Evolutionary conservation across 148 eudicot species (phyloP).

Genomic region (Beta vulgaris): DNA sequence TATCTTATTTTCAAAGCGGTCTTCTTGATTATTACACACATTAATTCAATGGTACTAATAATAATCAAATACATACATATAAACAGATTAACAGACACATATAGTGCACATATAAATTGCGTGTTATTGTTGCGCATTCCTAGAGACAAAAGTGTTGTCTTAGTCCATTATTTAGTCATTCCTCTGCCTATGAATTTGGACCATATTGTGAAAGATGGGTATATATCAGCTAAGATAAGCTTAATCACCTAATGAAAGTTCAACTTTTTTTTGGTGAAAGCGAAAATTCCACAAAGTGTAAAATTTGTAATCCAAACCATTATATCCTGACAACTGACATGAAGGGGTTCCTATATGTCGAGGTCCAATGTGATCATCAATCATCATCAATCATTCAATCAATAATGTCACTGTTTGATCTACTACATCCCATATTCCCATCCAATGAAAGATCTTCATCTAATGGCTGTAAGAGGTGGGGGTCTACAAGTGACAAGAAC

Average conservation of each 20-base stretch:
- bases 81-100: too few relatives aligned
- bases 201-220: slow-evolving; percentile 8
- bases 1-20: too few relatives aligned
- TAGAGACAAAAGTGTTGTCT: too few relatives aligned
- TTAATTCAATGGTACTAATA: too few relatives aligned
- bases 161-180: neutral
- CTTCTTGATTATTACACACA: too few relatives aligned
- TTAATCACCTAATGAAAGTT: slow-evolving; percentile 6
- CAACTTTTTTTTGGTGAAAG: slow-evolving; percentile 12
- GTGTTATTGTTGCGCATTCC: too few relatives aligned
- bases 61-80: too few relatives aligned
- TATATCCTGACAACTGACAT: too few relatives aligned
- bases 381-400: neutral
- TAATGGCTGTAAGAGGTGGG: slow-evolving; percentile 11
- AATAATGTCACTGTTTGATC: neutral
- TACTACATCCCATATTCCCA: neutral
- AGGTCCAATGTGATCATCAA: slow-evolving; percentile 1
- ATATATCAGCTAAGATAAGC: slow-evolving; percentile 29
- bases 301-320: too few relatives aligned
- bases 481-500: too few relatives aligned
- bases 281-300: neutral
- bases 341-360: neutral
- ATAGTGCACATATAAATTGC: too few relatives aligned
- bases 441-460: slow-evolving; percentile 10
- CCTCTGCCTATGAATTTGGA: neutral